Evolutionary conservation across 495 filamentous ascomycete genomes (phyloP).

Genomic region (Jackrogersella minutella): DNA sequence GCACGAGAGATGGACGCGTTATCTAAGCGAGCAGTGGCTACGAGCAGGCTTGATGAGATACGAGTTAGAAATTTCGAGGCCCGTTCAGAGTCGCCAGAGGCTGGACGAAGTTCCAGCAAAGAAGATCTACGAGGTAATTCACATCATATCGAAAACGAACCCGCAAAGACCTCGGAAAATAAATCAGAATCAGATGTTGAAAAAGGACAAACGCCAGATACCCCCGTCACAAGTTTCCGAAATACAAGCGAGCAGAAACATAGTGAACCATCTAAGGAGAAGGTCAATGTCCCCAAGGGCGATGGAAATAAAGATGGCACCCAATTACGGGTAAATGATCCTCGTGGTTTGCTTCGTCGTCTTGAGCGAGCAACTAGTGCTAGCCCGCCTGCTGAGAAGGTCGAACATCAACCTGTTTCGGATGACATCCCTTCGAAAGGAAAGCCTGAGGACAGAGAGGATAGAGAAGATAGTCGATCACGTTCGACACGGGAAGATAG

Average conservation of each 20-base stretch:
- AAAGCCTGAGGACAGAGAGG: conserved; percentile 12
- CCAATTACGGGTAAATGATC: conserved; percentile 58
- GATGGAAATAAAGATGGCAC: conserved; percentile 4
- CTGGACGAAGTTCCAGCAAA: conserved; percentile 8
- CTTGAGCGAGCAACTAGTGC: conserved; percentile 69
- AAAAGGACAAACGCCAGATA: conserved; percentile 47
- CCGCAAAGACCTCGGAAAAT: conserved; percentile 39
- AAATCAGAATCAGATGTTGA: conserved; percentile 47
- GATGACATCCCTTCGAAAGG: conserved; percentile 7
- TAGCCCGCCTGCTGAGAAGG: conserved; percentile 51
- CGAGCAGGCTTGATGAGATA: conserved; percentile 65
- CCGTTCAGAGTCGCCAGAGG: conserved; percentile 42
- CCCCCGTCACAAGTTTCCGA: conserved; percentile 62
- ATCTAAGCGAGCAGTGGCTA: conserved; percentile 65
- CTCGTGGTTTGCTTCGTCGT: conserved; percentile 69
- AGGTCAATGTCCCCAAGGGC: neutral
- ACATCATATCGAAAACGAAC: conserved; percentile 16
- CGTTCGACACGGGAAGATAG: conserved; percentile 27
- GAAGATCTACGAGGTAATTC: conserved; percentile 17
- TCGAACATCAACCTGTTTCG: conserved; percentile 9
- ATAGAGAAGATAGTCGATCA: conserved; percentile 21
- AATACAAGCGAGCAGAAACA: conserved; percentile 8
- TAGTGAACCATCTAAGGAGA: conserved; percentile 1
- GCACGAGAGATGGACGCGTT: conserved; percentile 67
- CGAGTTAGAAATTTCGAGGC: conserved; percentile 60